Evolutionary conservation across 176 grass and related monocot genomes (phyloP).

Genomic region (Cenchrus americanus): DNA sequence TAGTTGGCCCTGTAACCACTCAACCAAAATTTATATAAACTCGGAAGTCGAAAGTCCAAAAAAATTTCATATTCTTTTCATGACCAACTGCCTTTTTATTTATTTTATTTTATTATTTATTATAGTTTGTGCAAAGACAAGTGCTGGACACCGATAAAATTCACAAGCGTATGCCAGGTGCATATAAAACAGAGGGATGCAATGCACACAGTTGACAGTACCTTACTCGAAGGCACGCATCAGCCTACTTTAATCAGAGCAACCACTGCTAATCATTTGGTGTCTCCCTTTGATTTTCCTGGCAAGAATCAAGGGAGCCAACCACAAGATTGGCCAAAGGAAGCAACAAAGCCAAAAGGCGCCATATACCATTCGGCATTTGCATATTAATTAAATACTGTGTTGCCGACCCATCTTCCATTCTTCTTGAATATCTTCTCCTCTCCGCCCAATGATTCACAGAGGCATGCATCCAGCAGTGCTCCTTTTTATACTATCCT

Average conservation of each 20-base stretch:
- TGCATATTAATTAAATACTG: not conserved
- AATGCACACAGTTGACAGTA: not conserved
- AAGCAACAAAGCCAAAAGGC: constrained; percentile 23
- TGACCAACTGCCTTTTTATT: not conserved
- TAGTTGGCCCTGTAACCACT: constrained; percentile 2
- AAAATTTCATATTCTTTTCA: not conserved
- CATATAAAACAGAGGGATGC: constrained; percentile 28
- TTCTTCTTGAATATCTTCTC: not conserved
- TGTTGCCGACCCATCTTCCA: not conserved
- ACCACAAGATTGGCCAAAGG: constrained; percentile 7
- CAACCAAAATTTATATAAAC: not conserved
- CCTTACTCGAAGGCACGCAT: constrained; percentile 19
- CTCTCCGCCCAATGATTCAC: not conserved
- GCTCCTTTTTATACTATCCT: not conserved
- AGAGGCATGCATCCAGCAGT: not conserved
- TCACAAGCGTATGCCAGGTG: not conserved
- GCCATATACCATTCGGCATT: not conserved
- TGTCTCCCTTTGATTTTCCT: not conserved
- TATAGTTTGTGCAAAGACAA: not conserved
- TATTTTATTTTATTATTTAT: not conserved
- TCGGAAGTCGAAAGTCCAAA: constrained; percentile 22
- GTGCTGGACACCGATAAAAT: not conserved
- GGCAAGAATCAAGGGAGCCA: constrained; percentile 41
- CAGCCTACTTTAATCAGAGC: constrained; percentile 9
- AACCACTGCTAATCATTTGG: constrained; percentile 37